Evolutionary conservation across 768 basidiomycete genomes (phyloP).

Genomic region (Mycena haematopus): DNA sequence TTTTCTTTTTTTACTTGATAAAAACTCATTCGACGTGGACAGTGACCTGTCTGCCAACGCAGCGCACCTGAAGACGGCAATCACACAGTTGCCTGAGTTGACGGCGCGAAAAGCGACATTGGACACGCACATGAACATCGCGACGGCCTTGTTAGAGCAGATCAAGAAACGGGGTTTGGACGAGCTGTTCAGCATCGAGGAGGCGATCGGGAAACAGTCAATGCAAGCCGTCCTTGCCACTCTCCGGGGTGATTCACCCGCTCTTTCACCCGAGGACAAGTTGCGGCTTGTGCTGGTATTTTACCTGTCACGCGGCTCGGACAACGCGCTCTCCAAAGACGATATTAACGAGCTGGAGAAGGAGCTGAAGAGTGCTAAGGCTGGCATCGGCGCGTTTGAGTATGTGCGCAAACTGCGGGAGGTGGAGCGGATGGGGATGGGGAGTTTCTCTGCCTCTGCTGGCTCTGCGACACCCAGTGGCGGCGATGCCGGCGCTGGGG

Average conservation of each 20-base stretch:
- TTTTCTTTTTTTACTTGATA: too few species aligned
- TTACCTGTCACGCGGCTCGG: conserved; percentile 82
- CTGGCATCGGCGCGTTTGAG: conserved; percentile 83
- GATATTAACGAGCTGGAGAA: conserved; percentile 89
- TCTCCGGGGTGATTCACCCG: conserved; percentile 73
- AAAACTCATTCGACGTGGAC: conserved; percentile 2
- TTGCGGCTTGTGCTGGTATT: conserved; percentile 94
- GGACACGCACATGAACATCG: conserved; percentile 99
- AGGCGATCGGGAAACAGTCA: conserved; percentile 87
- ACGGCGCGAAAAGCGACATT: conserved; percentile 96
- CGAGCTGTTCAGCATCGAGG: conserved; percentile 97
- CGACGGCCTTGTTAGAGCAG: conserved; percentile 91
- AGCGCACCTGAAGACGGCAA: conserved; percentile 93
- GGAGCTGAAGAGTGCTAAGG: conserved; percentile 83
- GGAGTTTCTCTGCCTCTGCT: conserved; percentile 58
- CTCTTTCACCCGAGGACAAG: conserved; percentile 81
- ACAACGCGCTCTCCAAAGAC: conserved; percentile 83
- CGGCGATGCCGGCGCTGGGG: conserved; percentile 69
- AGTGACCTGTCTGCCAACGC: conserved; percentile 94
- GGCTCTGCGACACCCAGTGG: conserved; percentile 71
- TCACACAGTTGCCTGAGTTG: conserved; percentile 94
- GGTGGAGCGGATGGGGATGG: conserved; percentile 89
- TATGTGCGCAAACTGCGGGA: conserved; percentile 93
- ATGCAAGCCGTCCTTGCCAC: conserved; percentile 83
- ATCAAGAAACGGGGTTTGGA: conserved; percentile 96